Conservation (phyloP, 2,329 filamentous ascomycete species). For the Taxawa tesnikishii region DNA sequence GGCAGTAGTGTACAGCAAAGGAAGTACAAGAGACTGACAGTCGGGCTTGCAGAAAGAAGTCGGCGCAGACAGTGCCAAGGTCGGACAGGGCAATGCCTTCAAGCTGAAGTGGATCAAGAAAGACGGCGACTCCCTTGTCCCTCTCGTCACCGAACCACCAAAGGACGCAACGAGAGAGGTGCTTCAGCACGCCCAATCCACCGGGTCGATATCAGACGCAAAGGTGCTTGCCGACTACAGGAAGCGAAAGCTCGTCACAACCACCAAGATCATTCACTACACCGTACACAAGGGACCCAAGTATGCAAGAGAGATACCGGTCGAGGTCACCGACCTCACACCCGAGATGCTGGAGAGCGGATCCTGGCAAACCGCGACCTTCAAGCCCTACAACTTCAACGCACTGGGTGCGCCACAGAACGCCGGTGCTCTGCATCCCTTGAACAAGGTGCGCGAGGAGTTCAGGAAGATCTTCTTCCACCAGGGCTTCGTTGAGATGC, state of each 20-base stretch:
- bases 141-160: slow-evolving; percentile 54
- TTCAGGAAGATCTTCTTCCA: slow-evolving; percentile 99
- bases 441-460: slow-evolving; percentile 92
- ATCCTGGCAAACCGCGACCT: slow-evolving; percentile 81
- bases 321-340: slow-evolving; percentile 92
- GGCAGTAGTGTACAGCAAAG: slow-evolving; percentile 3
- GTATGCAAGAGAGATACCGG: slow-evolving; percentile 76
- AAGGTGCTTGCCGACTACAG: slow-evolving; percentile 72
- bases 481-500: slow-evolving; percentile 98
- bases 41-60: slow-evolving; percentile 39
- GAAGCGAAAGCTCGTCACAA: slow-evolving; percentile 79
- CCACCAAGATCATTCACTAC: slow-evolving; percentile 78
- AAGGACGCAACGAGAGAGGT: slow-evolving; percentile 67
- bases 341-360: slow-evolving; percentile 82
- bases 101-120: slow-evolving; percentile 60
- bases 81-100: slow-evolving; percentile 93
- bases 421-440: slow-evolving; percentile 35
- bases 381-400: slow-evolving; percentile 78
- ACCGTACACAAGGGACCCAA: slow-evolving; percentile 74
- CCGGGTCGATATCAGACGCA: slow-evolving; percentile 54
- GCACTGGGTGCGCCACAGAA: slow-evolving; percentile 52
- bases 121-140: slow-evolving; percentile 39
- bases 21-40: slow-evolving; percentile 1
- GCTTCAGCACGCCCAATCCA: slow-evolving; percentile 60
- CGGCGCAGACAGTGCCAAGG: slow-evolving; percentile 63